Conservation (phyloP, 768 basidiomycete genomes). For the Agrocybe pediades region DNA sequence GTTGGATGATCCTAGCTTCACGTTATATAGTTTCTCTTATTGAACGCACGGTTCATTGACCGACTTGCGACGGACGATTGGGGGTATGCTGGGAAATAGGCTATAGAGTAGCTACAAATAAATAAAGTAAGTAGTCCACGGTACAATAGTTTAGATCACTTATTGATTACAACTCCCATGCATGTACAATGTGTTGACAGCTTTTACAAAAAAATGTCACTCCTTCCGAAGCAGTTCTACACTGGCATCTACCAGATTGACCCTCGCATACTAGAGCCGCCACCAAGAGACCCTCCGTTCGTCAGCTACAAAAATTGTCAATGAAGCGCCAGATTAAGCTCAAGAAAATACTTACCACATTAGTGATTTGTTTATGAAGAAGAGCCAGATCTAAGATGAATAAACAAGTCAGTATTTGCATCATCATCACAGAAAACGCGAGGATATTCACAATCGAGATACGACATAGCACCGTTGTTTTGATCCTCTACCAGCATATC, state of each 20-base stretch:
- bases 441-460: slow-evolving; percentile 74
- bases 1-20: neutral
- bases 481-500: slow-evolving; percentile 98
- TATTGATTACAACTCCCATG: neutral
- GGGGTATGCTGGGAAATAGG: neutral
- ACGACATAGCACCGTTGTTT: slow-evolving; percentile 94
- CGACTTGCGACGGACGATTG: neutral
- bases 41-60: neutral
- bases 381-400: slow-evolving; percentile 44
- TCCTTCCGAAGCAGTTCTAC: neutral
- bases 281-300: slow-evolving; percentile 40
- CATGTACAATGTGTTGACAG: neutral
- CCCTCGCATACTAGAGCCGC: slow-evolving; percentile 36
- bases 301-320: slow-evolving; percentile 29
- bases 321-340: neutral
- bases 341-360: slow-evolving; percentile 37
- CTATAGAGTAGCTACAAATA: neutral
- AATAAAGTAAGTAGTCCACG: neutral
- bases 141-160: neutral
- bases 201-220: neutral
- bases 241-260: slow-evolving; percentile 39
- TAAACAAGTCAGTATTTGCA: neutral
- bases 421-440: neutral
- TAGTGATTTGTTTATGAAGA: slow-evolving; percentile 50
- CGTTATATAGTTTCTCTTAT: too few relatives aligned